Base-by-base conservation (phyloP, 2,329 filamentous ascomycete species). In the Pseudogymnoascus sp. region DNA sequence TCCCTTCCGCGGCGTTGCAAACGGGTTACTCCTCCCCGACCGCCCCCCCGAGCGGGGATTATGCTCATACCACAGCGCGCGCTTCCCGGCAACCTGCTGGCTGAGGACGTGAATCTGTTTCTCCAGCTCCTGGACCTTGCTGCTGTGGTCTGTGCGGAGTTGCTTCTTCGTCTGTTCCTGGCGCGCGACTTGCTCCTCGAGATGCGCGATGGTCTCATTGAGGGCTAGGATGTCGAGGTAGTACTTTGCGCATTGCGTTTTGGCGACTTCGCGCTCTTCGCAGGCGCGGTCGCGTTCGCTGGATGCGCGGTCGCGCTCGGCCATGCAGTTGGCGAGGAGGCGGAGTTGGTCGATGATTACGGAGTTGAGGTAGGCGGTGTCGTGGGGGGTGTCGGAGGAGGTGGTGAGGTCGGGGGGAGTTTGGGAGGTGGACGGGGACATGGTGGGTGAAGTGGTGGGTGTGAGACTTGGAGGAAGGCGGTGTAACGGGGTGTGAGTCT, bases 51-150 rank as follows among this genome's bases (percentile, higher is more conserved):
- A 47, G 6, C 38, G 39, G 0, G 64, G 64, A 30, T 68, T 61
- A 2, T 60, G 35, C 4, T 65, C 65, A 25, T 67, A 38, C 68
- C 68, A 70, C 4, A 68, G 30, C 12, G 64, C 62, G 12, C 65
- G 60, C 59, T 68, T 68, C 2, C 62, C 64, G 6, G 37, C 28
- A 2, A 63, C 43, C 28, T 65, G 63, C 57, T 65, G 58, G 3
- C 41, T 9, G 3, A 58, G 54, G 2, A 58, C 54, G 4, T 9
- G 11, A 22, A 58, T 11, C 32, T 38, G 54, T 4, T 16, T 37
- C 32, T 35, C 54, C 14, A 58, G 7, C 28, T 58, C 54, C 3
- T 18, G 11, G 9, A 12, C 18, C 22, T n/a, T n/a, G n/a, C n/a
- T n/a, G n/a, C n/a, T n/a, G n/a, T n/a, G n/a, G n/a, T n/a, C 14